Percentiles rank a stretch among this genome's conserved stretches.
phyloP scores from a whole-genome alignment of 495 filamentous ascomycete species.

The Cudoniella acicularis region DNA sequence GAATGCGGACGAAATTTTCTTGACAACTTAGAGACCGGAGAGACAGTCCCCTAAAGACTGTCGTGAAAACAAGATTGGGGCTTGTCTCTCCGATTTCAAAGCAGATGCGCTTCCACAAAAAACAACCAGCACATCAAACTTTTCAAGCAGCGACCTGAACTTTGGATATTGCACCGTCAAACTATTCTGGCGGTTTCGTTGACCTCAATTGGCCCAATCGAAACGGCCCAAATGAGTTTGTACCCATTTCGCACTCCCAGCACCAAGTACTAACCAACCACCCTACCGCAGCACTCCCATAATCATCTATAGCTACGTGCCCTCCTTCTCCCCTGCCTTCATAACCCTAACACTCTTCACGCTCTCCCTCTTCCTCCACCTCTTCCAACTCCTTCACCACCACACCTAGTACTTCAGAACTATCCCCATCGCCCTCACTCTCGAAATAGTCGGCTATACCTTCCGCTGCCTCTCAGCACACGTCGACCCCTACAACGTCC shows the following conservation, averaged over 20 bases:
- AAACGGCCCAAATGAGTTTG: conserved; percentile 5
- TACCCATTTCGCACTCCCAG: not conserved
- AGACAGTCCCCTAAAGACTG: too few relatives aligned
- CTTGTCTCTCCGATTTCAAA: too few relatives aligned
- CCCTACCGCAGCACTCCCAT: not conserved
- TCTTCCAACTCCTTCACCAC: conserved; percentile 25
- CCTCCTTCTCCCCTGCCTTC: conserved; percentile 29
- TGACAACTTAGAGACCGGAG: too few relatives aligned
- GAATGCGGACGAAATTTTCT: too few relatives aligned
- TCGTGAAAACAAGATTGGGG: too few relatives aligned
- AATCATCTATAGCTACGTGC: conserved; percentile 29
- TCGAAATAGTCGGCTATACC: conserved; percentile 45
- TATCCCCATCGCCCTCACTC: conserved; percentile 29
- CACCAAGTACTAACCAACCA: too few relatives aligned
- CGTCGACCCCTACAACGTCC: conserved; percentile 44
- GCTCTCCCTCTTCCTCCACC: conserved; percentile 28
- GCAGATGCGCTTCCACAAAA: too few relatives aligned
- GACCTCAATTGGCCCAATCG: conserved; percentile 34
- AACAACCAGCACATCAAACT: too few relatives aligned
- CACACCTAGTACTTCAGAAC: conserved; percentile 29
- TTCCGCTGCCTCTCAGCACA: conserved; percentile 36
- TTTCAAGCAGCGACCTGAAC: not conserved
- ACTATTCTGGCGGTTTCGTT: conserved; percentile 20
- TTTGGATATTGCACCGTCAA: not conserved
- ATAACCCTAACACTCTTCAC: conserved; percentile 28